Evolutionary conservation across 345 rosid species (phyloP).

Genomic region (Triadica sebifera): DNA sequence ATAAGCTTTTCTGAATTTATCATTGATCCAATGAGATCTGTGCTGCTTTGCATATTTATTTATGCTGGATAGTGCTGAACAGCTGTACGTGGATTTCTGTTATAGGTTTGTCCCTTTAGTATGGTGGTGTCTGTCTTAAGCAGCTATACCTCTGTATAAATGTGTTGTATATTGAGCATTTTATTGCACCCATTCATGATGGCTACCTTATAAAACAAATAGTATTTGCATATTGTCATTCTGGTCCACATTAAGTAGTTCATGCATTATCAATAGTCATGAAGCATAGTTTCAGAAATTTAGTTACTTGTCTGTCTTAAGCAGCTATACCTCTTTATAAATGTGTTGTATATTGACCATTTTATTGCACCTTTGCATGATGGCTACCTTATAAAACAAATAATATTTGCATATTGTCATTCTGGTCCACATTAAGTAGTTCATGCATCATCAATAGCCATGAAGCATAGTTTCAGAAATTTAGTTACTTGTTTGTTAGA

Average conservation of each 20-base stretch:
- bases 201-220: neutral
- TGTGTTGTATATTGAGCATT: conserved; percentile 5
- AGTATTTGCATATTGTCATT: neutral
- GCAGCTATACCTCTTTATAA: neutral
- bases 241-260: neutral
- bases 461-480: conserved; percentile 1
- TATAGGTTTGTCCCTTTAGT: neutral
- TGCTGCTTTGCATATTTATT: conserved; percentile 7
- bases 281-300: conserved; percentile 4
- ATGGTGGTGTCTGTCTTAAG: no score
- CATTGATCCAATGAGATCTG: neutral
- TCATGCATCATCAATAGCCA: neutral
- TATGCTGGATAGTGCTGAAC: neutral
- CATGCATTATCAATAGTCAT: neutral
- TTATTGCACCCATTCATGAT: conserved; percentile 1
- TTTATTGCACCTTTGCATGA: conserved; percentile 4
- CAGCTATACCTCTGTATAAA: neutral
- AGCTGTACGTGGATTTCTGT: neutral
- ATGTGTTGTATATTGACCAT: conserved; percentile 4
- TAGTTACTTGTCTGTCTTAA: neutral
- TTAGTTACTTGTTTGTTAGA: conserved; percentile 5
- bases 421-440: conserved; percentile 1
- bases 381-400: neutral
- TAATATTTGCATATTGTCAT: neutral
- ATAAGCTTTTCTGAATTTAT: neutral